Percentiles rank a stretch among this genome's conserved stretches.
Evolutionary conservation across 2,329 filamentous ascomycete species (phyloP).

Genomic region (Fusarium ramigenum): DNA sequence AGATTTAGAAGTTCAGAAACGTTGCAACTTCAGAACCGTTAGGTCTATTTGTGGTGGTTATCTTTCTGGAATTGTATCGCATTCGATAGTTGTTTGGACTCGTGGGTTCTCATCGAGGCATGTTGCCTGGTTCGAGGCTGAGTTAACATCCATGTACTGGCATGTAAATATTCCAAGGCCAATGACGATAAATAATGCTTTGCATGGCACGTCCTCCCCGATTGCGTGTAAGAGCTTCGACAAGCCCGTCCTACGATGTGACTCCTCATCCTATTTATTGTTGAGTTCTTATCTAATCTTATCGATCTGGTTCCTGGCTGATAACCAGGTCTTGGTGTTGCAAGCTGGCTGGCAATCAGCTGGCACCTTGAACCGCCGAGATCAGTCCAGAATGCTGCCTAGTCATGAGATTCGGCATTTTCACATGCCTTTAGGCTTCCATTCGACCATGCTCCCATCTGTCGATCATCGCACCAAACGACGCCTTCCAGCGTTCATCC

Average conservation of each 20-base stretch:
- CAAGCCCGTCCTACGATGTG: fast-evolving
- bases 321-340: background rate
- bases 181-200: fast-evolving
- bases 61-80: background rate
- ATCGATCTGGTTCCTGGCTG: background rate
- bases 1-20: fast-evolving
- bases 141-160: fast-evolving
- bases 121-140: too few relatives aligned
- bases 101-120: background rate
- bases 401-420: background rate
- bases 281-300: background rate
- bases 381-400: background rate
- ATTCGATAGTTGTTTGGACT: background rate
- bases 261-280: too few relatives aligned
- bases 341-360: background rate
- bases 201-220: fast-evolving
- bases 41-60: too few relatives aligned
- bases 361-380: background rate
- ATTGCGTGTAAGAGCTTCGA: fast-evolving
- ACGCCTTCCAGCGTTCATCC: background rate
- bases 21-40: background rate
- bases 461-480: background rate
- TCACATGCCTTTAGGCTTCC: background rate
- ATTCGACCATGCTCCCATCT: background rate
- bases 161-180: fast-evolving